A percentile compares a stretch with the other conserved stretches of the same genome.
These are phyloP conservation scores for Paxillus rubicundulus DNA, from an alignment of 768 basidiomycete genomes.

Conservation along the genomic window DNA sequence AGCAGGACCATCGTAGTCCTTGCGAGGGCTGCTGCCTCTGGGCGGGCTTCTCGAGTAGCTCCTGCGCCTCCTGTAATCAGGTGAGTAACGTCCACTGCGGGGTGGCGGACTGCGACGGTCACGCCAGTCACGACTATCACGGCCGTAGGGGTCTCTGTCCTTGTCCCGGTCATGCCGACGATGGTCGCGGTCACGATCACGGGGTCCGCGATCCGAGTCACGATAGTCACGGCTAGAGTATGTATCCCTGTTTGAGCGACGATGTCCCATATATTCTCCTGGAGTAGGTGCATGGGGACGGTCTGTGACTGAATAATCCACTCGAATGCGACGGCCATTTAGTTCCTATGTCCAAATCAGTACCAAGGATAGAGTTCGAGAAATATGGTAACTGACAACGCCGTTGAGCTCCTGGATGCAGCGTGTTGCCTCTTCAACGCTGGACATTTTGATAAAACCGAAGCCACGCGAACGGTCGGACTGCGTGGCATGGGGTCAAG, in stretches of 20 bases:
- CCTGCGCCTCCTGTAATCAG: constrained; percentile 70
- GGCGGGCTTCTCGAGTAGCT: constrained; percentile 82
- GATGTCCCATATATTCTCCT: constrained; percentile 96
- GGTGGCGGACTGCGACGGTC: constrained; percentile 77
- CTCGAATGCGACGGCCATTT: constrained; percentile 93
- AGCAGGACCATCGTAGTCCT: constrained; percentile 48
- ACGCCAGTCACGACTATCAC: constrained; percentile 73
- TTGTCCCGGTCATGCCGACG: constrained; percentile 42
- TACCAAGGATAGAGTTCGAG: neutral
- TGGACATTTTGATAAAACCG: constrained; percentile 93
- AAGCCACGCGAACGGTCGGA: constrained; percentile 97
- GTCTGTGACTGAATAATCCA: constrained; percentile 94
- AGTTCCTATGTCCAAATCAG: constrained; percentile 58
- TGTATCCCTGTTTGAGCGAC: constrained; percentile 53
- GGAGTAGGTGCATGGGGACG: constrained; percentile 95
- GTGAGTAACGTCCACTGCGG: constrained; percentile 67
- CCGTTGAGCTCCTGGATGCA: constrained; percentile 94
- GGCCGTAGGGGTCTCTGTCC: constrained; percentile 64
- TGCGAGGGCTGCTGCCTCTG: constrained; percentile 59
- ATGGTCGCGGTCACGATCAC: constrained; percentile 47
- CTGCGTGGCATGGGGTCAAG: constrained; percentile 38
- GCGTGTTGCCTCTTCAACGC: constrained; percentile 80
- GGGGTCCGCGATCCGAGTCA: constrained; percentile 45
- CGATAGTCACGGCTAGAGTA: constrained; percentile 44
- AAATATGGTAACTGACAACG: constrained; percentile 51